Conservation (phyloP, 148 eudicot genomes). For the Nepenthes mirabilis region DNA sequence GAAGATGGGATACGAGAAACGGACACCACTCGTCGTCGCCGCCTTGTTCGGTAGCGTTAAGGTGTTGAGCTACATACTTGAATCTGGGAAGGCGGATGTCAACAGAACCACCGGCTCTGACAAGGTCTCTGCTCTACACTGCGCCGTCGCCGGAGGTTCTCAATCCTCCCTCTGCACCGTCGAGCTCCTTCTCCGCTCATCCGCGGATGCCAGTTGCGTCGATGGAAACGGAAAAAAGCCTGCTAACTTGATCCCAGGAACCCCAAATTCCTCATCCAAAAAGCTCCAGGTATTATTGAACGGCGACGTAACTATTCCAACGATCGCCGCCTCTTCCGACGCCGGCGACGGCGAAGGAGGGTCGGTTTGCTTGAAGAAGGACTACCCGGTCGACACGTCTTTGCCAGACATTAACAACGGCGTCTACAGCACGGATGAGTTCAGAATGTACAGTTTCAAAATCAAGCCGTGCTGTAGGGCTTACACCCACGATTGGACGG, state of each 20-base stretch:
- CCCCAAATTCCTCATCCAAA: slow-evolving; percentile 18
- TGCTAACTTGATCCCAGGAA: slow-evolving; percentile 40
- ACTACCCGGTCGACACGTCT: slow-evolving; percentile 44
- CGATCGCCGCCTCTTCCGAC: not conserved
- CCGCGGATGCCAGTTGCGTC: slow-evolving; percentile 33
- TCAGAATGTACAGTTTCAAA: slow-evolving; percentile 85
- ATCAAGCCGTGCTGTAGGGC: slow-evolving; percentile 95
- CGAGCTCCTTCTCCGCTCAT: slow-evolving; percentile 37
- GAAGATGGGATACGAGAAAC: slow-evolving; percentile 54
- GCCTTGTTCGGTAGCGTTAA: slow-evolving; percentile 51
- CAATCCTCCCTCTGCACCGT: slow-evolving; percentile 18
- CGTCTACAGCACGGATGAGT: slow-evolving; percentile 67
- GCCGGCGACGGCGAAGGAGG: slow-evolving; percentile 2
- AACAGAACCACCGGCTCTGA: slow-evolving; percentile 62
- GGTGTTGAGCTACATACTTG: slow-evolving; percentile 41
- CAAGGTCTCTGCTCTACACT: slow-evolving; percentile 68
- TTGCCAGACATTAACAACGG: slow-evolving; percentile 86
- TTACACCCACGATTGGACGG: slow-evolving; percentile 96
- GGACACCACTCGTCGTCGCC: slow-evolving; percentile 87
- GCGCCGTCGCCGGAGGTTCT: slow-evolving; percentile 75
- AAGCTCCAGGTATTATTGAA: slow-evolving; percentile 33
- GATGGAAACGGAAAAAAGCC: slow-evolving; percentile 54
- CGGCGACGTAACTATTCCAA: slow-evolving; percentile 1
- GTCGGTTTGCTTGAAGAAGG: slow-evolving; percentile 30
- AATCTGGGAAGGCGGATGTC: slow-evolving; percentile 28